phyloP scores from a whole-genome alignment of 129 eudicot genomes.

The Artemisia argyi region DNA sequence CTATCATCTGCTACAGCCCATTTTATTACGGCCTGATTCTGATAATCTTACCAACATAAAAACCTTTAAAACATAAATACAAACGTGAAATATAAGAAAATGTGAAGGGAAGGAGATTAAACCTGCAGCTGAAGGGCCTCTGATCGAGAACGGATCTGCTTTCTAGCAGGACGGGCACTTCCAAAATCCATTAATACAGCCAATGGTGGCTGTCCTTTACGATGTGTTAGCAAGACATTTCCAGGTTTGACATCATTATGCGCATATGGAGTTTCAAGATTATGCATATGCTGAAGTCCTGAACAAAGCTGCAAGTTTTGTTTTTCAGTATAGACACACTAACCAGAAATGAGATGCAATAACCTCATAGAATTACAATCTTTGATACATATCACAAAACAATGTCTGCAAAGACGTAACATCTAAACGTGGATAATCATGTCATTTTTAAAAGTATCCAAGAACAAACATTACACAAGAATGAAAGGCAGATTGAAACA shows the following conservation, averaged over 20 bases:
- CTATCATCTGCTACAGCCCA: no score
- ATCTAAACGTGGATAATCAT: neutral
- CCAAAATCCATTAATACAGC: slow-evolving; percentile 96
- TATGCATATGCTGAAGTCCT: slow-evolving; percentile 95
- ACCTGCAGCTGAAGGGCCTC: slow-evolving; percentile 97
- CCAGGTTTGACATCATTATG: slow-evolving; percentile 98
- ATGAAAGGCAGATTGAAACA: neutral
- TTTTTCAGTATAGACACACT: slow-evolving; percentile 8
- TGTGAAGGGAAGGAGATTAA: neutral
- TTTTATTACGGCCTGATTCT: no score
- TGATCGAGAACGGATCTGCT: slow-evolving; percentile 83
- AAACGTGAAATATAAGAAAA: neutral
- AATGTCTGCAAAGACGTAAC: neutral
- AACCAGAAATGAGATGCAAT: neutral
- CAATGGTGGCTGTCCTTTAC: slow-evolving; percentile 87
- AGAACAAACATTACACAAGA: neutral
- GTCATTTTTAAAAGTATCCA: neutral
- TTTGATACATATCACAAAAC: slow-evolving; percentile 3
- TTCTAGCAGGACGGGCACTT: slow-evolving; percentile 93
- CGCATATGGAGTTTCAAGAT: slow-evolving; percentile 85
- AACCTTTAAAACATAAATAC: neutral
- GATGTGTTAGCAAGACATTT: slow-evolving; percentile 74
- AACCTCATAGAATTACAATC: neutral
- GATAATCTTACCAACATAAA: no score
- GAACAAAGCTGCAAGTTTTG: slow-evolving; percentile 78